Conservation (phyloP, 257 asterid species). For the Gentiana macrophylla region DNA sequence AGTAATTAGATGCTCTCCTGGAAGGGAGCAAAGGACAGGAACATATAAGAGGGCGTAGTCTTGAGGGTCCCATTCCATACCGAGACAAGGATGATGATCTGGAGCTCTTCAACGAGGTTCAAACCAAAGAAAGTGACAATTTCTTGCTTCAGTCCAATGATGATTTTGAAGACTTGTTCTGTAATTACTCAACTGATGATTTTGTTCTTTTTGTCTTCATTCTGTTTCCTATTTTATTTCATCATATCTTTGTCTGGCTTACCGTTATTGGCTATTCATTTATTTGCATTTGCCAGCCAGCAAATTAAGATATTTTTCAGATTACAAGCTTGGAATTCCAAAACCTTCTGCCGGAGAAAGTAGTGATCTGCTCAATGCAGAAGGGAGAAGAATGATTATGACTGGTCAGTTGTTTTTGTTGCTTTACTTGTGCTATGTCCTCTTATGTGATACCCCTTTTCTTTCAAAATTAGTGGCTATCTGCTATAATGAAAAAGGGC, state of each 20-base stretch:
- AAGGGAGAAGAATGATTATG: slow-evolving; percentile 83
- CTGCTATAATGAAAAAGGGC: background rate
- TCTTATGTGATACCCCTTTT: no score
- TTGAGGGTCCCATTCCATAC: slow-evolving; percentile 57
- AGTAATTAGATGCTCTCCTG: slow-evolving; percentile 64
- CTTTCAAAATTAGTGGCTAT: background rate
- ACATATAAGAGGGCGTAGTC: slow-evolving; percentile 85
- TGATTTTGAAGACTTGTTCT: slow-evolving; percentile 64
- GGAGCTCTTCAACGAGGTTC: slow-evolving; percentile 82
- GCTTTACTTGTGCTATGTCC: background rate
- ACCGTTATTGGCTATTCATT: slow-evolving; percentile 16
- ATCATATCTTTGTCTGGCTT: slow-evolving; percentile 10
- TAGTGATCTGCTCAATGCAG: slow-evolving; percentile 70
- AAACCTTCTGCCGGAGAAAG: slow-evolving; percentile 75
- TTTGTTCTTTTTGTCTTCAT: no score
- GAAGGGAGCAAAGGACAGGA: slow-evolving; percentile 60
- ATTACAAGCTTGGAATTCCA: slow-evolving; percentile 56
- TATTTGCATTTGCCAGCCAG: slow-evolving; percentile 44
- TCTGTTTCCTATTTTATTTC: slow-evolving; percentile 1
- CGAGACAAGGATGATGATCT: slow-evolving; percentile 78
- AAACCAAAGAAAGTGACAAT: slow-evolving; percentile 60
- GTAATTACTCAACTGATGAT: slow-evolving; percentile 33
- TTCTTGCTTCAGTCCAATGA: slow-evolving; percentile 86
- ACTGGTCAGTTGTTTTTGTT: slow-evolving; percentile 48
- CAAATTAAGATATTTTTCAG: slow-evolving; percentile 47